Evolutionary conservation across 2,329 filamentous ascomycete species (phyloP), one percentile per base, ranked within the genome.

Genomic region (Cryphonectria naterciae): DNA sequence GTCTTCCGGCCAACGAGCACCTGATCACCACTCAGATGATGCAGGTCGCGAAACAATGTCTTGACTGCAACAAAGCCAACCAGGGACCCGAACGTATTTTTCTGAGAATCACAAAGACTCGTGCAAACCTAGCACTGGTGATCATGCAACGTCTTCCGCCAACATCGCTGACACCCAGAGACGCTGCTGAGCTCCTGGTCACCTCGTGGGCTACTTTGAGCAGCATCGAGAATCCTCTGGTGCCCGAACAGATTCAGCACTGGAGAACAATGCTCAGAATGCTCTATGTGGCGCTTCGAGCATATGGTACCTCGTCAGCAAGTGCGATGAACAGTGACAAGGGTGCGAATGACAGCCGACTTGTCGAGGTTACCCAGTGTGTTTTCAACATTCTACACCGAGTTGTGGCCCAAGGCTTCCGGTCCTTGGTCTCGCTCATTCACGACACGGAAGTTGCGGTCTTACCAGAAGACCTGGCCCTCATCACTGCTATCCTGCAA

Each of bases 401-500:
- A 39, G 88, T 96, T 15, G 92, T 98, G 39, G 92, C 91, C 0
- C 90, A 89, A 75, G 95, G 94, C 1, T 95, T 99, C 83, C 90
- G 92, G 56, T 89, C 92, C 32, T 85, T 98, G 32, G 94, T 94
- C 46, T 89, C 90, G 19, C 89, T 94, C 68, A 88, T 98, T 19
- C 96, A 99, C 78, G 92, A 96, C 46, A 85, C 91, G 41, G 87
- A 91, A 4, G 79, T 84, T 0, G 85, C 88, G 25, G 88, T 91
- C 67, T 86, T 86, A 1, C 93, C 94, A 0, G 92, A 92, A 70
- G 96, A 99, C 78, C 89, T 99, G 74, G 92, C 91, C 3, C 89
- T 98, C 58, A 82, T 99, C 61, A 97, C 94, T 15, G 95, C 93
- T 4, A 92, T 98, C 61, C 83, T 98, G 52, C 95, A 98, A 80